Base-by-base conservation (phyloP, 805 yeast species). In the Cyberlindnera veronae region DNA sequence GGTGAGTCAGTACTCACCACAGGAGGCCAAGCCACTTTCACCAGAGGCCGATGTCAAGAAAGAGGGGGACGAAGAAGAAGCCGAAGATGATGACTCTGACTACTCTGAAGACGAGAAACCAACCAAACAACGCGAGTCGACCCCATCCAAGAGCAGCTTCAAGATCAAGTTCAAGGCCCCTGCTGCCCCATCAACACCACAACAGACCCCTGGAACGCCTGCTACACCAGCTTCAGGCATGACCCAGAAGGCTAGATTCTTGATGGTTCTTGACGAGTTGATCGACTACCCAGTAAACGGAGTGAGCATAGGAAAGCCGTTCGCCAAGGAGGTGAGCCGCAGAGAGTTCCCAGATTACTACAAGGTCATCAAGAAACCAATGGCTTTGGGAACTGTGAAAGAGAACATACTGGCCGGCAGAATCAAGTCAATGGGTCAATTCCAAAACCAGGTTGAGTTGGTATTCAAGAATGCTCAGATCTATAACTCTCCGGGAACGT, bases 261-360 rank as follows among this genome's bases (percentile, higher is more conserved):
- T 40, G 10, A 38, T 35, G 21, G 45, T 47, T 6, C 41, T 49
- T 21, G 54, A 48, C 13, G 49, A 45, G 18, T 26, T 51, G 28
- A 42, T 45, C 24, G 41, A 54, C 15, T 54, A 53, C 23, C 53
- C 53, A 21, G 49, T 63, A 14, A 49, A 61, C 19, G 59, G 58
- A 16, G 58, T 55, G 18, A 50, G 66, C 34, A 67, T 83, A 29
- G 74, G 84, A 44, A 84, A 74, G 12, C 85, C 95, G 1, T 90
- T 89, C 57, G 58, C 84, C 66, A 84, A 80, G 23, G 81, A 79
- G 40, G 93, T 91, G 3, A 79, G 79, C 53, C 74, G 72, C 23
- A 74, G 75, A 12, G 76, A 74, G 43, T 82, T 84, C 52, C 95
- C 96, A 1, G 95, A 85, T 53, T 90, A 90, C 64, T 81, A 81